Percentiles rank a stretch among this genome's conserved stretches.
Evolutionary conservation across 129 eudicot genomes (phyloP).

Genomic region (Flaveria brownii): DNA sequence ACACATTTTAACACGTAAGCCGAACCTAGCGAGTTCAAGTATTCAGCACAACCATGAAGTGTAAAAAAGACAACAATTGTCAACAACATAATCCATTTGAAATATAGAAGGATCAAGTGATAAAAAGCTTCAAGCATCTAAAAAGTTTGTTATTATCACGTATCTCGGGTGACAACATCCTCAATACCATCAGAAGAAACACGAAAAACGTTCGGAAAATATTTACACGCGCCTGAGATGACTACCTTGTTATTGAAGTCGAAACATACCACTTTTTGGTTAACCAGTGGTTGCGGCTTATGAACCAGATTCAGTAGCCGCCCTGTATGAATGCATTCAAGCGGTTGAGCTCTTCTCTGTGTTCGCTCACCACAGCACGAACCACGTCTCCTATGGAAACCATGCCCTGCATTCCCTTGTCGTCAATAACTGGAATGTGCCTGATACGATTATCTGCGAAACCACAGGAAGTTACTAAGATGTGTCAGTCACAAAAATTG

Average conservation of each 20-base stretch:
- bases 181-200: constrained; percentile 30
- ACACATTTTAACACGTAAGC: too few relatives aligned
- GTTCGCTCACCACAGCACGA: constrained; percentile 98
- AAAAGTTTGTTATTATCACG: constrained; percentile 35
- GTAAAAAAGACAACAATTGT: too few relatives aligned
- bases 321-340: constrained; percentile 95
- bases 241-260: constrained; percentile 28
- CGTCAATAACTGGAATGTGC: constrained; percentile 93
- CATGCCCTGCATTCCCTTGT: constrained; percentile 87
- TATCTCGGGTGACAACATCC: constrained; percentile 26
- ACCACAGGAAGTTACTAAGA: background rate
- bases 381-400: constrained; percentile 99
- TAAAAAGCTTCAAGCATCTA: constrained; percentile 17
- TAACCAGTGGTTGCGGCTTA: constrained; percentile 11
- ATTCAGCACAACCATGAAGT: background rate
- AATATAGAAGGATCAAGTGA: background rate
- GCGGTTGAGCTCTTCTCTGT: constrained; percentile 89
- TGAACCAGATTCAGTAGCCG: constrained; percentile 74
- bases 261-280: background rate
- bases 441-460: constrained; percentile 95
- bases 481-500: background rate
- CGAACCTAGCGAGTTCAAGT: background rate
- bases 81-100: constrained; percentile 4
- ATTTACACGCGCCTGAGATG: constrained; percentile 42
- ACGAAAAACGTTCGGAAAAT: constrained; percentile 23